Percentiles rank a stretch among this genome's conserved stretches.
These are phyloP conservation scores for Cryptococcus neoformans DNA, from an alignment of 1,284 basidiomycete species.

Conservation along the genomic window DNA sequence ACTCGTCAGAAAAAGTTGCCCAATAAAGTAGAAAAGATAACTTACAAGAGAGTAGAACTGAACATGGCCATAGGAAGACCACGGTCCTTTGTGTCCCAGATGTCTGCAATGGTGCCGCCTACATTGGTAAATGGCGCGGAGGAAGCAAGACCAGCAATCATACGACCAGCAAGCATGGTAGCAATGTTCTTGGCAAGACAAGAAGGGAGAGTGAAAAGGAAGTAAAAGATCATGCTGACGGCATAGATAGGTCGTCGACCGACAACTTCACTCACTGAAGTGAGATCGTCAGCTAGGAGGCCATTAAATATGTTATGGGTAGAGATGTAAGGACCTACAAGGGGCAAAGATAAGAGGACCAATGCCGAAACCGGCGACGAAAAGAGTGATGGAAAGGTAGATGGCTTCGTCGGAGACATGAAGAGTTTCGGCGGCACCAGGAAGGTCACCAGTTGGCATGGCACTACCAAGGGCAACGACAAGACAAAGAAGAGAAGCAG, in stretches of 20 bases:
- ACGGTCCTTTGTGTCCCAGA: constrained; percentile 49
- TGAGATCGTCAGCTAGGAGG: not conserved
- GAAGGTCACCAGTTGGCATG: constrained; percentile 51
- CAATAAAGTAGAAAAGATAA: not conserved
- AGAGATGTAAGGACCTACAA: constrained; percentile 10
- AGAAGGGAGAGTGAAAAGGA: constrained; percentile 51
- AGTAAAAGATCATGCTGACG: constrained; percentile 49
- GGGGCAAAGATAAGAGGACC: constrained; percentile 50
- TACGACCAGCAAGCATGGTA: constrained; percentile 52
- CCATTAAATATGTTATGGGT: not conserved
- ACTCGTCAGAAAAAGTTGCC: not conserved
- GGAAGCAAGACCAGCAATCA: constrained; percentile 51
- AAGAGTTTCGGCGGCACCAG: constrained; percentile 40
- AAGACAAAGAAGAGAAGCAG: constrained; percentile 31
- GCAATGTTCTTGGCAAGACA: constrained; percentile 51
- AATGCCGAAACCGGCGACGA: constrained; percentile 52
- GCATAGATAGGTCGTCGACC: constrained; percentile 49
- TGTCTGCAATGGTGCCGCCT: constrained; percentile 52
- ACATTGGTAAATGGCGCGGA: constrained; percentile 53
- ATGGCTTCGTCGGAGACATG: constrained; percentile 48
- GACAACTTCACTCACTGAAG: constrained; percentile 41
- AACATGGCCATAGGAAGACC: constrained; percentile 52
- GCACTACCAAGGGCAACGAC: constrained; percentile 50
- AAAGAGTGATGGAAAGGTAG: constrained; percentile 50
- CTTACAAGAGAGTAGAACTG: constrained; percentile 35